These are phyloP conservation scores for Claviceps sp. DNA, from an alignment of 2,329 filamentous ascomycete genomes.

Conservation along the genomic window DNA sequence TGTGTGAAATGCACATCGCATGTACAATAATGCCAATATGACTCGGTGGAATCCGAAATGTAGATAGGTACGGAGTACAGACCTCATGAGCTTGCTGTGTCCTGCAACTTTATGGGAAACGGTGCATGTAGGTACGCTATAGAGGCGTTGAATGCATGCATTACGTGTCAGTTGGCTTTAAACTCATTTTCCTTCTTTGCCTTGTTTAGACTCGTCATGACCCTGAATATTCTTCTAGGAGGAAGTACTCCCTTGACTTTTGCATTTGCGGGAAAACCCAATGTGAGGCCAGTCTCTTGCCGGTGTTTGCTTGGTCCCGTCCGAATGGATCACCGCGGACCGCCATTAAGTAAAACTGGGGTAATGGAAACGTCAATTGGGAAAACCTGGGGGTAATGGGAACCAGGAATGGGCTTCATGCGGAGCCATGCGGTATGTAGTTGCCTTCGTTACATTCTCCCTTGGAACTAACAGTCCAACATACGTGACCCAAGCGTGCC, in stretches of 20 bases:
- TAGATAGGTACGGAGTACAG: too few species aligned
- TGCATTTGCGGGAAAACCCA: not conserved
- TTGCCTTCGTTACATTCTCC: too few species aligned
- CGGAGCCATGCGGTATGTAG: not conserved
- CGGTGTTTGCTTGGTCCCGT: too few species aligned
- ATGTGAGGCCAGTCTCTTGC: not conserved
- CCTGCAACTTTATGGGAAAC: too few species aligned
- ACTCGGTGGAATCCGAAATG: too few species aligned
- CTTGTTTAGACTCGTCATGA: not conserved
- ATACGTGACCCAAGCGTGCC: too few species aligned
- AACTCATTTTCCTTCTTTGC: not conserved
- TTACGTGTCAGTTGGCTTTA: too few species aligned
- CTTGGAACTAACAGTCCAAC: not conserved
- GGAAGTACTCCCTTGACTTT: not conserved
- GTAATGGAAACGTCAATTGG: conserved; percentile 20
- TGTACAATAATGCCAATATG: too few species aligned
- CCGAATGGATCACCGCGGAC: not conserved
- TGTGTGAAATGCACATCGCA: too few species aligned
- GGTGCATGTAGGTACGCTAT: too few species aligned
- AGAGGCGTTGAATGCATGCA: too few species aligned
- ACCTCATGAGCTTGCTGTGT: too few species aligned
- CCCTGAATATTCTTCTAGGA: not conserved
- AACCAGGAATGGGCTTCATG: conserved; percentile 9
- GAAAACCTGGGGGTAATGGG: conserved; percentile 25
- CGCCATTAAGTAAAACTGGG: conserved; percentile 25